Evolutionary conservation across 345 rosid genomes (phyloP).

Genomic region (Pugionium dolabratum): DNA sequence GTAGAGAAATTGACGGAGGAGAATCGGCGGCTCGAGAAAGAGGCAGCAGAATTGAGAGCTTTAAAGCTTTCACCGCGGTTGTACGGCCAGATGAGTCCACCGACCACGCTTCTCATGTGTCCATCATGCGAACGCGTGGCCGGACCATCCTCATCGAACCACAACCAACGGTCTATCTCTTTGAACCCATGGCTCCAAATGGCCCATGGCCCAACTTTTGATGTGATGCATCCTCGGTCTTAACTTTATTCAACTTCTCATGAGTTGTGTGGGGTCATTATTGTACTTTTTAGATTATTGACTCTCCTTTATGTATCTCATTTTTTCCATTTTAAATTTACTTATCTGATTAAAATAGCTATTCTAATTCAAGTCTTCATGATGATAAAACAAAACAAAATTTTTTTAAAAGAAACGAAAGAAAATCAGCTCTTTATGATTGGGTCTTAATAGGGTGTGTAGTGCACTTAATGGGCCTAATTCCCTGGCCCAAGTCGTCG

Average conservation of each 20-base stretch:
- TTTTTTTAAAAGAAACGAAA: no score
- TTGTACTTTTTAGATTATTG: constrained; percentile 38
- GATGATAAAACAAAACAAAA: constrained; percentile 2
- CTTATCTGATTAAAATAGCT: constrained; percentile 18
- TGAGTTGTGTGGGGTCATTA: constrained; percentile 34
- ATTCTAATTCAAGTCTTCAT: constrained; percentile 15
- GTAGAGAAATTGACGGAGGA: constrained; percentile 92
- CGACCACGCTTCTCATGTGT: constrained; percentile 94
- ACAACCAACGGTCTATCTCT: constrained; percentile 28
- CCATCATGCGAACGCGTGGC: constrained; percentile 96
- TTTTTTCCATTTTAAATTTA: neutral
- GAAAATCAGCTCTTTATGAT: no score
- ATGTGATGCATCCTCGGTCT: constrained; percentile 34
- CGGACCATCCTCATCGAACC: constrained; percentile 26
- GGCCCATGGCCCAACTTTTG: constrained; percentile 37
- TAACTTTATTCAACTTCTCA: constrained; percentile 20
- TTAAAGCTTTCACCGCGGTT: constrained; percentile 89
- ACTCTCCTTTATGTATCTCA: constrained; percentile 27
- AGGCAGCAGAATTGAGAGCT: constrained; percentile 87
- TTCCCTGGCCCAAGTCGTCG: no score
- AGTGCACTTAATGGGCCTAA: no score
- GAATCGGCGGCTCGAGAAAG: constrained; percentile 87
- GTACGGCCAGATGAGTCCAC: constrained; percentile 95
- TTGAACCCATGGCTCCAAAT: constrained; percentile 39
- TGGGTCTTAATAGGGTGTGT: no score